phyloP scores from a whole-genome alignment of 164 flowering plant genomes.

The Pachysandra terminalis region DNA sequence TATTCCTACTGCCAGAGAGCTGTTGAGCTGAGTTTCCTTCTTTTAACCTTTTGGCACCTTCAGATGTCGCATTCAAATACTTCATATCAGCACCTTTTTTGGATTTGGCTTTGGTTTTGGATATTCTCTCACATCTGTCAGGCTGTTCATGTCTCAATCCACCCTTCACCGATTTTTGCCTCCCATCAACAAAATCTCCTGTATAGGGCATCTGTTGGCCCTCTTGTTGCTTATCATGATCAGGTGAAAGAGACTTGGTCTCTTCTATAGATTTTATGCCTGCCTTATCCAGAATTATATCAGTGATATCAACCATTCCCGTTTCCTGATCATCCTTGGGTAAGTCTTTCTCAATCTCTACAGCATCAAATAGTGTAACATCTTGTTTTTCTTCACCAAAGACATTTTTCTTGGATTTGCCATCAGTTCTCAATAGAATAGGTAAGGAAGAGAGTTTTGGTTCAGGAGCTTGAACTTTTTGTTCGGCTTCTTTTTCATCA shows the following conservation, averaged over 20 bases:
- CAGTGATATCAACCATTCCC: constrained; percentile 29
- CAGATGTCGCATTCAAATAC: constrained; percentile 39
- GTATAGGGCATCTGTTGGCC: constrained; percentile 20
- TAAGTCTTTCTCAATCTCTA: constrained; percentile 36
- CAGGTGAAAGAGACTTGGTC: constrained; percentile 22
- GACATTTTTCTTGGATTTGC: constrained; percentile 27
- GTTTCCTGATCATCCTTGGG: constrained; percentile 34
- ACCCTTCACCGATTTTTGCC: constrained; percentile 26
- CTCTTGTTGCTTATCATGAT: constrained; percentile 30
- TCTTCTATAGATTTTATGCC: constrained; percentile 29
- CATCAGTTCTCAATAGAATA: constrained; percentile 28
- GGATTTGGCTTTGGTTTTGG: constrained; percentile 34
- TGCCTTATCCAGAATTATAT: constrained; percentile 21
- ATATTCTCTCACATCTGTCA: constrained; percentile 30
- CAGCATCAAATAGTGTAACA: constrained; percentile 32
- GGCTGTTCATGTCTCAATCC: constrained; percentile 31
- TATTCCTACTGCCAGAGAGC: constrained; percentile 27
- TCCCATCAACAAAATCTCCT: constrained; percentile 31
- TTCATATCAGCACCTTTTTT: constrained; percentile 42
- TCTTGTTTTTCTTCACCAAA: constrained; percentile 31
- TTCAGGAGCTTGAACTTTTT: constrained; percentile 30
- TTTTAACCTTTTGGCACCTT: constrained; percentile 42
- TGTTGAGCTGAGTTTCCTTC: constrained; percentile 33
- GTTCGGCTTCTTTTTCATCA: constrained; percentile 65
- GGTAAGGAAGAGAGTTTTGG: constrained; percentile 29